A percentile compares a stretch with the other conserved stretches of the same genome.
Conservation (phyloP, 176 grass and related monocot species). For the Oryza punctata region DNA sequence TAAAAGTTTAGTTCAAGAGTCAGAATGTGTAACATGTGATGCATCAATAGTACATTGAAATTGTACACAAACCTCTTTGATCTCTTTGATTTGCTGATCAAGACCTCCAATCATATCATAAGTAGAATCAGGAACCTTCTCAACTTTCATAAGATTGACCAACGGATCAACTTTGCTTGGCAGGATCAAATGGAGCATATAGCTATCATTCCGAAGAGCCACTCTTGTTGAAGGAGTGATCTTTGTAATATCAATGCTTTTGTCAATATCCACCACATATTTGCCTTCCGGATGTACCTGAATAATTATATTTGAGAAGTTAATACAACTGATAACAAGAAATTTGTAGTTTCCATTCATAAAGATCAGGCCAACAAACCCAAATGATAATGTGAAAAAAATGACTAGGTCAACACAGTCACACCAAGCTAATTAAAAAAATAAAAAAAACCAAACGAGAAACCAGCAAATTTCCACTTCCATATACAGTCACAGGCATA, state of each 20-base stretch:
- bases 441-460: not conserved
- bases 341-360: not conserved
- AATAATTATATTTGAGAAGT: conserved; percentile 37
- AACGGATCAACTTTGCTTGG: conserved; percentile 98
- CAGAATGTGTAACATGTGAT: conserved; percentile 1
- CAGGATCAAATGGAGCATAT: conserved; percentile 87
- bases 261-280: conserved; percentile 96
- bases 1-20: conserved; percentile 44
- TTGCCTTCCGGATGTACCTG: conserved; percentile 99
- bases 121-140: conserved; percentile 99
- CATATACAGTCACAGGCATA: not conserved
- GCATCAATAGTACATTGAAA: not conserved
- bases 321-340: not conserved
- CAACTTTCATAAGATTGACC: conserved; percentile 99
- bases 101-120: conserved; percentile 99
- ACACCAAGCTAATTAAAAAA: conserved; percentile 5
- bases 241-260: conserved; percentile 97
- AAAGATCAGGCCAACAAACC: not conserved
- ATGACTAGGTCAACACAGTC: not conserved
- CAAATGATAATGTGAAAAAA: not conserved
- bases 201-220: conserved; percentile 97
- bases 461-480: not conserved
- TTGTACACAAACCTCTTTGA: conserved; percentile 80
- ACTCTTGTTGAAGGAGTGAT: conserved; percentile 96
- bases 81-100: conserved; percentile 99